A percentile compares a stretch with the other conserved stretches of the same genome.
Conservation (phyloP, 2,329 filamentous ascomycete genomes). For the Aspergillus novofumigatus region DNA sequence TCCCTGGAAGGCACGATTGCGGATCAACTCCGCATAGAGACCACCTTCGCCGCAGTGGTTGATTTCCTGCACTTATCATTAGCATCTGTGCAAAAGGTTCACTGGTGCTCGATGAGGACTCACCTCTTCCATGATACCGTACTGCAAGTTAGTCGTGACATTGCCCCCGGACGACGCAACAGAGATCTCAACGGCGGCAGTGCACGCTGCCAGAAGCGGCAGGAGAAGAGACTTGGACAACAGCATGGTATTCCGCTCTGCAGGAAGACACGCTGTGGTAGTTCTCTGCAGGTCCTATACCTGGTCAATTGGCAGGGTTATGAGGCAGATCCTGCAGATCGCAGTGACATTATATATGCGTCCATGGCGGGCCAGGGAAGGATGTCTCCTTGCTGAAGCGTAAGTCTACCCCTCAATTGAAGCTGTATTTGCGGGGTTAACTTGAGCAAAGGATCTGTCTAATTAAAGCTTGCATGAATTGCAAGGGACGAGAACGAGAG, state of each 20-base stretch:
- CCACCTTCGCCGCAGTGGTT: slow-evolving; percentile 32
- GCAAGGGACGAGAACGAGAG: neutral
- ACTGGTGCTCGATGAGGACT: neutral
- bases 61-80: slow-evolving; percentile 19
- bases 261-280: neutral
- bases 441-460: neutral
- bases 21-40: slow-evolving; percentile 33
- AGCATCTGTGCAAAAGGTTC: neutral
- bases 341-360: slow-evolving; percentile 5
- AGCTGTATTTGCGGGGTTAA: neutral
- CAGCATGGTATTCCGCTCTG: slow-evolving; percentile 10
- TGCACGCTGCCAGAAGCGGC: slow-evolving; percentile 22
- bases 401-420: neutral
- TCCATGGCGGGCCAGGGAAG: neutral
- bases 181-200: slow-evolving; percentile 23
- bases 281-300: slow-evolving; percentile 9
- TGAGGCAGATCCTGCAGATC: neutral
- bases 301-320: neutral
- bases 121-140: slow-evolving; percentile 32
- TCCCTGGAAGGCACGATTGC: slow-evolving; percentile 35
- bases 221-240: slow-evolving; percentile 20
- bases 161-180: slow-evolving; percentile 29
- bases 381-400: neutral
- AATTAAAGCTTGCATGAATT: neutral
- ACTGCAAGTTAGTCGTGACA: slow-evolving; percentile 23